Percentiles rank a stretch among this genome's conserved stretches.
Conservation (phyloP, 441 rosid genomes). For the Populus hybrid region DNA sequence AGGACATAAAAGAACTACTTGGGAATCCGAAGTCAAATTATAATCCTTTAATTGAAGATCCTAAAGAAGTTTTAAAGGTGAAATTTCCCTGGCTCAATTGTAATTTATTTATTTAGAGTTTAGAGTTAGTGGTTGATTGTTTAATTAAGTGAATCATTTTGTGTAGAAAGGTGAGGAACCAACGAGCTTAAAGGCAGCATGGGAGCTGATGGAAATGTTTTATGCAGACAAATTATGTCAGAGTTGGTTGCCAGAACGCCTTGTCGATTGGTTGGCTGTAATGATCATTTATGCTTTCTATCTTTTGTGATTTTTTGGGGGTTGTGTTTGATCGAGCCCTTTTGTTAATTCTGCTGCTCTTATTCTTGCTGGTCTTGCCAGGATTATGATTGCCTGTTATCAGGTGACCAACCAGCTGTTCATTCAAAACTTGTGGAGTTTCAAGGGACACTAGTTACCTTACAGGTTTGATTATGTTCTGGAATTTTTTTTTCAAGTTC, state of each 20-base stretch:
- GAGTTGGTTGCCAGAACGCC: slow-evolving; percentile 78
- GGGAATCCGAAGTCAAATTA: slow-evolving; percentile 37
- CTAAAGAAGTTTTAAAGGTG: slow-evolving; percentile 61
- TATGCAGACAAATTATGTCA: slow-evolving; percentile 75
- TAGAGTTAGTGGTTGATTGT: not conserved
- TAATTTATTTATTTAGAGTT: not conserved
- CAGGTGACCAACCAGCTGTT: slow-evolving; percentile 49
- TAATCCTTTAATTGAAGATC: slow-evolving; percentile 55
- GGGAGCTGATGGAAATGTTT: slow-evolving; percentile 94
- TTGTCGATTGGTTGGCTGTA: slow-evolving; percentile 96
- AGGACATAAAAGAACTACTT: slow-evolving; percentile 67
- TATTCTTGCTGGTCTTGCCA: slow-evolving; percentile 34
- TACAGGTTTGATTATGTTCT: slow-evolving; percentile 53
- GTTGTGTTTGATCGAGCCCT: not conserved
- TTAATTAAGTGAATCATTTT: not conserved
- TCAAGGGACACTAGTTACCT: slow-evolving; percentile 59
- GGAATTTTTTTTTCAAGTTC: not conserved
- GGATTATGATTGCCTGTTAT: slow-evolving; percentile 80
- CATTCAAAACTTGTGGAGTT: slow-evolving; percentile 77
- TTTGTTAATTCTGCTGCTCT: slow-evolving; percentile 6
- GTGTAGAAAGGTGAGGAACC: slow-evolving; percentile 59
- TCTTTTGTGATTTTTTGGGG: not conserved
- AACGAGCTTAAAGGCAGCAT: slow-evolving; percentile 77
- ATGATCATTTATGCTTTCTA: slow-evolving; percentile 16
- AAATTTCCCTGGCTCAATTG: not conserved